Conservation (phyloP, 495 filamentous ascomycete species). For the Xylaria intraflava region DNA sequence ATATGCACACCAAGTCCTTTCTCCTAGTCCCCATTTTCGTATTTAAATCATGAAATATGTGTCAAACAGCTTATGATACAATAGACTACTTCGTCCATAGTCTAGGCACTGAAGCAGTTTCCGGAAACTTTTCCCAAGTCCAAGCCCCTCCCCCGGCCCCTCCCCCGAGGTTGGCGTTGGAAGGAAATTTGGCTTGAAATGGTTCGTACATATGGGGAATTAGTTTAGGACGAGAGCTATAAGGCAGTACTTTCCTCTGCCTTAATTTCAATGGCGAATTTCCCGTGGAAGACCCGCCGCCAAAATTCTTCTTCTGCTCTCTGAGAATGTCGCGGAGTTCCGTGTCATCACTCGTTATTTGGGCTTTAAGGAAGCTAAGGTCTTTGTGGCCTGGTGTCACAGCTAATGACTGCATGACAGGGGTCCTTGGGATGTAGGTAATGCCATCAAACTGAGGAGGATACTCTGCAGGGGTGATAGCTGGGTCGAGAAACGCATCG, state of each 20-base stretch:
- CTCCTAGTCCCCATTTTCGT: neutral
- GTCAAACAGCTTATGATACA: constrained; percentile 1
- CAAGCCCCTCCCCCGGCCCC: no score
- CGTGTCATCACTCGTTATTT: constrained; percentile 68
- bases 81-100: neutral
- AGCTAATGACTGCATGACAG: constrained; percentile 70
- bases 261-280: constrained; percentile 10
- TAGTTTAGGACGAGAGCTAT: constrained; percentile 22
- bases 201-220: constrained; percentile 23
- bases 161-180: neutral
- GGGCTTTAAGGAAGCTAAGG: constrained; percentile 67
- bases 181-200: constrained; percentile 21
- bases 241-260: constrained; percentile 19
- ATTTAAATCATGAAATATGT: neutral
- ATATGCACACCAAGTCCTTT: neutral
- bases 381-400: constrained; percentile 27
- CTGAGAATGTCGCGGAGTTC: constrained; percentile 70
- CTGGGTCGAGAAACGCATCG: constrained; percentile 57
- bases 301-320: constrained; percentile 35
- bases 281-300: neutral
- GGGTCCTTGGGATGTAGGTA: constrained; percentile 59
- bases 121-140: constrained; percentile 19
- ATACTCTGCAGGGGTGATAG: constrained; percentile 41
- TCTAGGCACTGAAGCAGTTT: neutral
- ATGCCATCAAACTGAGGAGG: constrained; percentile 52